These are phyloP conservation scores for Dovyalis caffra DNA, from an alignment of 345 rosid genomes.

Conservation along the genomic window DNA sequence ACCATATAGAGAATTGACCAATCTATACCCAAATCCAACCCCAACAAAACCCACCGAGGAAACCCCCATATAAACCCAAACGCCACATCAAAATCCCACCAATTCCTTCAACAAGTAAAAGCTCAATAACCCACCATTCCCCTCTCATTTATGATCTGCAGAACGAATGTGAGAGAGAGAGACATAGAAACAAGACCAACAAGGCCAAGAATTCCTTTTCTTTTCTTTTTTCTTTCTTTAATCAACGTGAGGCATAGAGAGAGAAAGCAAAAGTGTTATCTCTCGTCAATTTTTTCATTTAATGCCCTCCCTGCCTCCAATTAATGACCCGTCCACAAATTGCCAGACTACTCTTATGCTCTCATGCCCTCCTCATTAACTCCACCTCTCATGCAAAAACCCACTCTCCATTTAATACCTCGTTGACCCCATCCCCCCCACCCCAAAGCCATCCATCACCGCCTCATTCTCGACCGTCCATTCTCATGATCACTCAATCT, in stretches of 20 bases:
- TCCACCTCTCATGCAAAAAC: conserved; percentile 1
- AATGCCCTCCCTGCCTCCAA: conserved; percentile 51
- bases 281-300: conserved; percentile 56
- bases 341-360: conserved; percentile 14
- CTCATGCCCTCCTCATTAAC: conserved; percentile 1
- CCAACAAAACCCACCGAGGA: too few species aligned
- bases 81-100: neutral
- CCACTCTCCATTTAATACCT: conserved; percentile 24
- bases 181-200: too few species aligned
- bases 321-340: conserved; percentile 32
- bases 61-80: neutral
- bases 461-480: conserved; percentile 22
- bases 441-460: conserved; percentile 14
- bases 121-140: neutral
- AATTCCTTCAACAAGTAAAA: neutral
- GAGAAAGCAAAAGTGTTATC: neutral
- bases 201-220: too few species aligned
- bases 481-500: conserved; percentile 17
- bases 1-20: too few species aligned
- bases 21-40: too few species aligned
- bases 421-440: conserved; percentile 15
- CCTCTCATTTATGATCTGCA: neutral
- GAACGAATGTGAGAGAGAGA: neutral
- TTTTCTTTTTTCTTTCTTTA: neutral
- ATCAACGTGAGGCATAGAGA: neutral